These are phyloP conservation scores for Nothophaeocryptopus gaeumannii DNA, from an alignment of 2,329 filamentous ascomycete species.

Conservation along the genomic window DNA sequence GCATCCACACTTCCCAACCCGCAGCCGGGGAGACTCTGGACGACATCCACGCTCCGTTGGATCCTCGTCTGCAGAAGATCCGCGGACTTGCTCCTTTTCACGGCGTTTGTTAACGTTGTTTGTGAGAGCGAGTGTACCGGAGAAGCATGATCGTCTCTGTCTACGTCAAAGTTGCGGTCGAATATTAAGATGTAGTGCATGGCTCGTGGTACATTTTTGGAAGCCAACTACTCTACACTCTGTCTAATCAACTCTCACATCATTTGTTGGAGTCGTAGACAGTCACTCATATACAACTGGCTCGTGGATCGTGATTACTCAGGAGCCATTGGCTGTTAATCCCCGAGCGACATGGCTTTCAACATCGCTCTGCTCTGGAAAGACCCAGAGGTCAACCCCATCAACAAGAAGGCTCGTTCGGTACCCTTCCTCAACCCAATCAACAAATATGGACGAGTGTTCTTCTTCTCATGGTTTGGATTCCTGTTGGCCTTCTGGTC, in stretches of 20 bases:
- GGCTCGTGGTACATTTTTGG: no score
- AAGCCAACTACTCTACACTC: no score
- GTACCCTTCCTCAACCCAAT: slow-evolving; percentile 76
- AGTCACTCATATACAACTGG: no score
- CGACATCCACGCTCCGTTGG: slow-evolving; percentile 3
- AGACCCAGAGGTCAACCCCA: slow-evolving; percentile 74
- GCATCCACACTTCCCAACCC: background rate
- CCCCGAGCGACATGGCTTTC: slow-evolving; percentile 19
- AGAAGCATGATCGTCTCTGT: slow-evolving; percentile 16
- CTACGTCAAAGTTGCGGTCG: no score
- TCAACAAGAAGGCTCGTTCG: slow-evolving; percentile 77
- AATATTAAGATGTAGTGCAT: no score
- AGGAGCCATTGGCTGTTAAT: no score
- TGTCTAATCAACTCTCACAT: no score
- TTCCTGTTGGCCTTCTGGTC: slow-evolving; percentile 88
- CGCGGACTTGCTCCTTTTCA: slow-evolving; percentile 23
- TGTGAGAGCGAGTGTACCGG: slow-evolving; percentile 15
- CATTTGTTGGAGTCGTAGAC: no score
- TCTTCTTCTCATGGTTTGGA: slow-evolving; percentile 84
- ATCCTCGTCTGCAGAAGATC: slow-evolving; percentile 12
- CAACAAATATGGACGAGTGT: slow-evolving; percentile 78
- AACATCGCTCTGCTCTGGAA: slow-evolving; percentile 37
- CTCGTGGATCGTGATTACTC: no score
- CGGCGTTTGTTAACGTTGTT: slow-evolving; percentile 2
- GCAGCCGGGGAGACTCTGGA: background rate